These are phyloP conservation scores for Lipomyces yamadae DNA, from an alignment of 805 yeast species.

Conservation along the genomic window DNA sequence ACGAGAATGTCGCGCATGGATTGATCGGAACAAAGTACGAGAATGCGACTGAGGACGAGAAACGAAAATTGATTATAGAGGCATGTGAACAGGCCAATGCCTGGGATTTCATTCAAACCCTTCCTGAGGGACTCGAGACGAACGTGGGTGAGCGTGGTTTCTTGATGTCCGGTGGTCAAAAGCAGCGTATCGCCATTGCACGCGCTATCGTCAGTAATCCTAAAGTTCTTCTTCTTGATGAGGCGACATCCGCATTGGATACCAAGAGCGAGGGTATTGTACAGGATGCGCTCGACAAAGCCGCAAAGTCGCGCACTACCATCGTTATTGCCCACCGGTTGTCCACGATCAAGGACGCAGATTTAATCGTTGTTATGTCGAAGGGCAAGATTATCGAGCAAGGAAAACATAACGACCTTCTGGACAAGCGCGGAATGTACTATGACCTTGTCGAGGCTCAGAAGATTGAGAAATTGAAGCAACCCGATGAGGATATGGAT, in stretches of 20 bases:
- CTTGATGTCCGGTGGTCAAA: conserved; percentile 70
- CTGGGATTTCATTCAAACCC: conserved; percentile 52
- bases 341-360: conserved; percentile 76
- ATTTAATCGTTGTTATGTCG: conserved; percentile 57
- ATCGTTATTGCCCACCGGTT: conserved; percentile 89
- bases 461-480: conserved; percentile 37
- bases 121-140: conserved; percentile 58
- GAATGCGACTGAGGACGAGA: conserved; percentile 47
- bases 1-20: conserved; percentile 82
- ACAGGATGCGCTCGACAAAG: conserved; percentile 53
- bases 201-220: conserved; percentile 63
- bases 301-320: conserved; percentile 52
- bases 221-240: conserved; percentile 60
- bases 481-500: background rate
- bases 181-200: conserved; percentile 66
- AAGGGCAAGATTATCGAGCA: conserved; percentile 57
- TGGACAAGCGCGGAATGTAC: conserved; percentile 43
- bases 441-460: conserved; percentile 48
- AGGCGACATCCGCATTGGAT: conserved; percentile 70
- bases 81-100: conserved; percentile 62
- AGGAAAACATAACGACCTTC: conserved; percentile 50
- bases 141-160: conserved; percentile 60
- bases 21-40: conserved; percentile 47
- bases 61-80: conserved; percentile 46
- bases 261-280: conserved; percentile 65